Evolutionary conservation across 2,329 filamentous ascomycete genomes (phyloP).

Genomic region (Sporothrix phasma): DNA sequence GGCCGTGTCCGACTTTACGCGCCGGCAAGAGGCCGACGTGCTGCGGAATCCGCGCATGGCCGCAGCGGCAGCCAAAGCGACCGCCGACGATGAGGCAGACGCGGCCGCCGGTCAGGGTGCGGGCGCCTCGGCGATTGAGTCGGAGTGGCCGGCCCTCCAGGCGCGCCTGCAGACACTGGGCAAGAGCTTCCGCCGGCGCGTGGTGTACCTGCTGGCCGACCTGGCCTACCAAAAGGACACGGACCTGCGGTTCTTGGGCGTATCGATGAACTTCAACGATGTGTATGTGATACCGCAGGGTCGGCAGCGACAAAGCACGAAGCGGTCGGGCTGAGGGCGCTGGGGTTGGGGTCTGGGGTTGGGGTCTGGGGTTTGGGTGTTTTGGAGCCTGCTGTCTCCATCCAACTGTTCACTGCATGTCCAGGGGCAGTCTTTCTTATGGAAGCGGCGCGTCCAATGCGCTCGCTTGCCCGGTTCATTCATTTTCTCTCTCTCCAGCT

Average conservation of each 20-base stretch:
- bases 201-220: constrained; percentile 80
- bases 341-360: neutral
- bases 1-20: constrained; percentile 88
- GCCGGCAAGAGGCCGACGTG: constrained; percentile 70
- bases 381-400: no score
- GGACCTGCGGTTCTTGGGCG: constrained; percentile 89
- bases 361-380: neutral
- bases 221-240: constrained; percentile 87
- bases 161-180: constrained; percentile 63
- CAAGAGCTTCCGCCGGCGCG: constrained; percentile 62
- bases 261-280: constrained; percentile 99
- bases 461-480: neutral
- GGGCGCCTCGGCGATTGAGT: constrained; percentile 48
- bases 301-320: constrained; percentile 12
- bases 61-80: constrained; percentile 3
- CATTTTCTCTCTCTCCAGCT: neutral
- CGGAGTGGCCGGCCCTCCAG: constrained; percentile 63
- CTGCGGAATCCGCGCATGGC: constrained; percentile 40
- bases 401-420: neutral
- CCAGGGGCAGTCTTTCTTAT: neutral
- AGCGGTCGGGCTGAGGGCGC: neutral
- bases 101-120: constrained; percentile 53
- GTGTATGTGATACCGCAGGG: constrained; percentile 54
- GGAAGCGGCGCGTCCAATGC: neutral
- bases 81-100: constrained; percentile 26